phyloP scores from a whole-genome alignment of 2,329 filamentous ascomycete species.

The Colletotrichum chrysophilum region DNA sequence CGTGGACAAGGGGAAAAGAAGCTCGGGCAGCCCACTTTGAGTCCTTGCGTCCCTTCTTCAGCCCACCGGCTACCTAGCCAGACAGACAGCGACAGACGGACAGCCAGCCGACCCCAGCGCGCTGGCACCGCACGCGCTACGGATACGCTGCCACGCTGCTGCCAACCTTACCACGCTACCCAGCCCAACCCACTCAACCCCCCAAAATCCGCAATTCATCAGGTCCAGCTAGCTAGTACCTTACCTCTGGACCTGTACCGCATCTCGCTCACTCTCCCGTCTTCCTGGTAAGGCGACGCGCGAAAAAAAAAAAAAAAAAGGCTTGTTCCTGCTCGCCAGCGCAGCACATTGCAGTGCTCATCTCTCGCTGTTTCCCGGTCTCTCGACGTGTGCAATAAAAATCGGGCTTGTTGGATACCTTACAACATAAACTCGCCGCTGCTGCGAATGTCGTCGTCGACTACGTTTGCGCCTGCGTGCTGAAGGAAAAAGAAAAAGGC shows the following conservation, averaged over 20 bases:
- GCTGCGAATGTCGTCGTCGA: conserved; percentile 8
- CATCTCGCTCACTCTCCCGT: conserved; percentile 4
- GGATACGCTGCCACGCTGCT: background rate
- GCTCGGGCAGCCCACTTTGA: background rate
- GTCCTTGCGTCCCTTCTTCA: background rate
- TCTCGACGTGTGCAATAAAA: conserved; percentile 17
- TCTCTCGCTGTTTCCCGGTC: background rate
- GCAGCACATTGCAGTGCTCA: background rate
- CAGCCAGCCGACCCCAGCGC: background rate
- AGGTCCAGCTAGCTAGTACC: background rate
- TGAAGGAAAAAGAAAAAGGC: background rate
- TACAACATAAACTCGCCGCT: background rate
- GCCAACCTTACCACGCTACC: background rate
- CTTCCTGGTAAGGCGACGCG: conserved; percentile 11
- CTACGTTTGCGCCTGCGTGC: background rate
- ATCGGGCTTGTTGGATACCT: background rate
- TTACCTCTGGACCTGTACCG: background rate
- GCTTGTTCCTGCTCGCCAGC: conserved; percentile 15
- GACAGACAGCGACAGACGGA: background rate
- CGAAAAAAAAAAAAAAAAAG: no score
- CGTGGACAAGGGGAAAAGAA: background rate
- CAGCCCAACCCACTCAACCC: background rate
- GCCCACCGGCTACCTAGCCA: background rate
- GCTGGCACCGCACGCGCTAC: background rate
- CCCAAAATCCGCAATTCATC: background rate